Conservation (phyloP, 495 filamentous ascomycete genomes). For the Articulospora tetracladia region DNA sequence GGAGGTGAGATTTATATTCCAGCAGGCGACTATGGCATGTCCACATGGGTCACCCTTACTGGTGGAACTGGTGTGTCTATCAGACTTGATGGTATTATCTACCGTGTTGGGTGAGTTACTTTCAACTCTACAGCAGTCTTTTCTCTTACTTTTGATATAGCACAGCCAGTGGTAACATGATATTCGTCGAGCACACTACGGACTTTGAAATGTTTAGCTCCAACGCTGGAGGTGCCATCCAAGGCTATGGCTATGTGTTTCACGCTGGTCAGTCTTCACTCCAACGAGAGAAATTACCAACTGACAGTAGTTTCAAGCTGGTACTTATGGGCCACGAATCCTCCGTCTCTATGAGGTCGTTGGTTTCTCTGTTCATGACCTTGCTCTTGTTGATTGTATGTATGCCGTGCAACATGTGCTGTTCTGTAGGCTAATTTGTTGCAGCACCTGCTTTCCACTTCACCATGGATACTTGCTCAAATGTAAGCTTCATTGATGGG, state of each 20-base stretch:
- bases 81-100: constrained; percentile 28
- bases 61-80: constrained; percentile 1
- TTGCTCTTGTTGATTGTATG: constrained; percentile 41
- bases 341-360: constrained; percentile 37
- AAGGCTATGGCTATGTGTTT: constrained; percentile 47
- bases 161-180: constrained; percentile 46
- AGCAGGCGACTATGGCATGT: constrained; percentile 31
- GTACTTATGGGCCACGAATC: constrained; percentile 14
- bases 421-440: constrained; percentile 15
- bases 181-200: constrained; percentile 28
- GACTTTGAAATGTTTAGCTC: constrained; percentile 36
- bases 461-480: constrained; percentile 43
- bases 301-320: not conserved
- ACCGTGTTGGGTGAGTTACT: constrained; percentile 2
- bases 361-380: constrained; percentile 45
- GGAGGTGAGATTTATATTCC: constrained; percentile 33
- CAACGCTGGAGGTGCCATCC: constrained; percentile 46
- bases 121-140: not conserved
- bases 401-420: not conserved
- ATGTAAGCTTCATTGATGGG: constrained; percentile 12
- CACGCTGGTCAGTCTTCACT: constrained; percentile 13
- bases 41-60: constrained; percentile 18
- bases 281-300: not conserved
- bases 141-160: constrained; percentile 18
- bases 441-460: constrained; percentile 45